Evolutionary conservation across 2,329 filamentous ascomycete species (phyloP), one percentile per base, ranked within the genome.

Genomic region (Zalaria obscura): DNA sequence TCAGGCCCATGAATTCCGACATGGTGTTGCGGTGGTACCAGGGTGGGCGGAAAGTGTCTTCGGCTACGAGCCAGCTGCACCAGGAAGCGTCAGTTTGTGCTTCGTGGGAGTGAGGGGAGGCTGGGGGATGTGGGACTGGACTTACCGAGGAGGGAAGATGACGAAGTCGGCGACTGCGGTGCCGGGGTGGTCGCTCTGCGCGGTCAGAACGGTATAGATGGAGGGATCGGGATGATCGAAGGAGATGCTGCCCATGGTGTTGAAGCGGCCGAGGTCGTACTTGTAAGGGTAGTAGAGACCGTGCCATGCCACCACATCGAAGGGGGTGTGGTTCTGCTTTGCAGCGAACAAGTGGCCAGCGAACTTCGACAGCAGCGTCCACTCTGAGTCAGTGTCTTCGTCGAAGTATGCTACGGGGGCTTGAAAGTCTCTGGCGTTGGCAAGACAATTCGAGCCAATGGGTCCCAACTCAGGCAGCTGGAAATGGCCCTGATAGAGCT

Each of bases 11-110:
- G 61, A 78, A 78, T 56, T 80, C 76, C 44, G 68, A 72, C 65
- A 78, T 78, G 9, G 73, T 76, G 64, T 80, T 80, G 52, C 76
- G 70, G 60, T 83, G 80, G 63, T 80, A 83, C 69, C 78, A 84
- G 1, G 80, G 80, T 25, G 78, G 77, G 4, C 79, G 72, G 66
- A 83, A 83, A 0, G 80, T 83, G 53, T 80, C 69, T 51, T 80
- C 76, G 2, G 70, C 73, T 0, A 81, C 77, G 25, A 43, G 41
- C 29, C 29, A 32, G 7, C 29, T 32, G 7, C 29, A 32, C 7
- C n/a, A 18, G 18, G 18, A 18, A 18, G n/a, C 29, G 29, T 32
- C n/a, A 32, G 29, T n/a, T 32, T n/a, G 7, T n/a, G 29, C 7
- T 32, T n/a, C n/a, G 29, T 32, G 29, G 7, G 18, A 18, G 18